These are phyloP conservation scores for Talaromyces sp. DNA, from an alignment of 2,329 filamentous ascomycete species.

Conservation along the genomic window DNA sequence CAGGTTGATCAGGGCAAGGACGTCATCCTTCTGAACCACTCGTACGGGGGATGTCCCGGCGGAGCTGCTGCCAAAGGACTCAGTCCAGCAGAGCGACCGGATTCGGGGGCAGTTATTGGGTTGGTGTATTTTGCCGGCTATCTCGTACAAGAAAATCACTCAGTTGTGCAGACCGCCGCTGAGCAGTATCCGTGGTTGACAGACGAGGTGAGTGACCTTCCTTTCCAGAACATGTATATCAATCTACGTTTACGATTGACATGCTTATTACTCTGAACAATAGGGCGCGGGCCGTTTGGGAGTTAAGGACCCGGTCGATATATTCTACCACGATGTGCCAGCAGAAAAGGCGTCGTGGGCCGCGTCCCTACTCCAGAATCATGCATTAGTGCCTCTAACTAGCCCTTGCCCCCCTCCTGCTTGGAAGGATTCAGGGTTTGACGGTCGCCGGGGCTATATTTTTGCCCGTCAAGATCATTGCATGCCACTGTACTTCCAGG, in stretches of 20 bases:
- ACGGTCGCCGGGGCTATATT: slow-evolving; percentile 1
- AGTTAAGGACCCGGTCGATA: neutral
- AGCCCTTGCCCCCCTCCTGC: neutral
- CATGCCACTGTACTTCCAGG: neutral
- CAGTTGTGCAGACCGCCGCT: slow-evolving; percentile 14
- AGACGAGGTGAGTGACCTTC: neutral
- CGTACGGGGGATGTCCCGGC: slow-evolving; percentile 28
- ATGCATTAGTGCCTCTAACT: neutral
- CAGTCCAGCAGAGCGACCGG: neutral
- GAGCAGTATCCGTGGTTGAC: neutral
- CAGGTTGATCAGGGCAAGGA: slow-evolving; percentile 26
- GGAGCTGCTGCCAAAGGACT: slow-evolving; percentile 24
- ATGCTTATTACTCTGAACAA: neutral
- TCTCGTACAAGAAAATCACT: slow-evolving; percentile 16
- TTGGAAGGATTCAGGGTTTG: neutral
- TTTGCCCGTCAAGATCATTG: neutral
- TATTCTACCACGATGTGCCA: slow-evolving; percentile 1
- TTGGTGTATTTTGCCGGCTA: neutral
- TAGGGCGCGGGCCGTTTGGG: slow-evolving; percentile 7
- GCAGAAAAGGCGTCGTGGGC: neutral
- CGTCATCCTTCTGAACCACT: slow-evolving; percentile 31
- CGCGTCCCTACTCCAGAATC: neutral
- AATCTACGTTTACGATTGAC: neutral
- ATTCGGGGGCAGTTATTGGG: neutral
- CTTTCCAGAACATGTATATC: neutral